A percentile compares a stretch with the other conserved stretches of the same genome.
Conservation (phyloP, 352 stramenopile species). For the Achlya hypogyna region DNA sequence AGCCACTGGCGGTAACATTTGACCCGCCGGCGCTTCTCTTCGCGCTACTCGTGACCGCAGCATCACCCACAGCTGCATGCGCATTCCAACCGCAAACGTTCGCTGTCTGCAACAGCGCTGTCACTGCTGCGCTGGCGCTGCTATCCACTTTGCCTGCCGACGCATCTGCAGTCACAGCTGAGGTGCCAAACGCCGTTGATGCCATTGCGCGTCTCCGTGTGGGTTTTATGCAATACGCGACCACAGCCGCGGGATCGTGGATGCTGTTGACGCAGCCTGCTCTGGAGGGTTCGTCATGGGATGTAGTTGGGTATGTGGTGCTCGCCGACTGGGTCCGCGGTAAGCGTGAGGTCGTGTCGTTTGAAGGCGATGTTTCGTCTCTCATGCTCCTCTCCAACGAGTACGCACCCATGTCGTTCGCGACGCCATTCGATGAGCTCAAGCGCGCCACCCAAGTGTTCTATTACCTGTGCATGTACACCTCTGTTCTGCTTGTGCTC, state of each 20-base stretch:
- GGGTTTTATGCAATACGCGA: slow-evolving; percentile 12
- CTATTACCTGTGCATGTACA: neutral
- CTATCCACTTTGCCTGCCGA: neutral
- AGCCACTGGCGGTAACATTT: neutral
- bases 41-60: neutral
- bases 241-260: neutral
- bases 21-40: neutral
- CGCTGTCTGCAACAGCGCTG: neutral
- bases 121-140: neutral
- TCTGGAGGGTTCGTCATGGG: neutral
- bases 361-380: slow-evolving; percentile 1
- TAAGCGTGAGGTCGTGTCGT: neutral
- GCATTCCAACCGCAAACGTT: neutral
- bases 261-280: neutral
- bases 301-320: neutral
- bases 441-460: neutral
- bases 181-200: neutral
- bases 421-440: neutral
- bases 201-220: neutral
- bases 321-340: slow-evolving; percentile 1
- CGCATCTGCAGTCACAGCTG: neutral
- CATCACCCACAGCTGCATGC: neutral
- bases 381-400: neutral
- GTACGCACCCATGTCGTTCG: neutral
- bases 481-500: neutral